These are phyloP conservation scores for Wallacemonas collosoma DNA, from an alignment of 208 protist genomes.

Conservation along the genomic window DNA sequence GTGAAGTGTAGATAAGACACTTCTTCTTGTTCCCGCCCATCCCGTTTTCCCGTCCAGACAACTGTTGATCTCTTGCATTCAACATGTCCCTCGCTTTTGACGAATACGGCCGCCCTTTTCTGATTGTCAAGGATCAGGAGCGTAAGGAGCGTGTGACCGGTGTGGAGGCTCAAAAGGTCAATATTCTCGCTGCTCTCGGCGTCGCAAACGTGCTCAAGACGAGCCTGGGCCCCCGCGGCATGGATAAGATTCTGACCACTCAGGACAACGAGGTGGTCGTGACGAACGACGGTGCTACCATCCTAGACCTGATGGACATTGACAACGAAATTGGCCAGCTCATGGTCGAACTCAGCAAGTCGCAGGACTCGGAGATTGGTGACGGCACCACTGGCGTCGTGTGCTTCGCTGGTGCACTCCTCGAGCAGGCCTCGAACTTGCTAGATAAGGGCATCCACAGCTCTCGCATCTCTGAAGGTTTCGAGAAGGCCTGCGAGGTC, in stretches of 20 bases:
- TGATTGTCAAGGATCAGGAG: slow-evolving; percentile 98
- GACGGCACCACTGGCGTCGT: slow-evolving; percentile 99
- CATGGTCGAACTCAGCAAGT: slow-evolving; percentile 99
- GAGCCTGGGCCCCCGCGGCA: slow-evolving; percentile 97
- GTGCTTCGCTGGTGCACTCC: slow-evolving; percentile 98
- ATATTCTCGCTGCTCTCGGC: slow-evolving; percentile 98
- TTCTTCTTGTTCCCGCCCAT: too few species aligned
- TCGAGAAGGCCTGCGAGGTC: slow-evolving; percentile 97
- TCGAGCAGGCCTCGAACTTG: slow-evolving; percentile 97
- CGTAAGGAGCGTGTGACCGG: slow-evolving; percentile 95
- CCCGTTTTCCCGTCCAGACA: too few species aligned
- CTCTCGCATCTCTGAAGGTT: slow-evolving; percentile 98
- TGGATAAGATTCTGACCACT: slow-evolving; percentile 98
- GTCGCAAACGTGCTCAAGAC: slow-evolving; percentile 97
- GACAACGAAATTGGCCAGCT: slow-evolving; percentile 99
- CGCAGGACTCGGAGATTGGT: slow-evolving; percentile 99
- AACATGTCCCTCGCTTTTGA: slow-evolving; percentile 98
- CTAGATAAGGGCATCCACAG: slow-evolving; percentile 99
- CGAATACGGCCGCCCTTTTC: slow-evolving; percentile 99
- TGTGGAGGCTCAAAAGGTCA: slow-evolving; percentile 98
- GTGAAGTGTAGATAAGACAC: too few species aligned
- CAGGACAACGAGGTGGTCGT: slow-evolving; percentile 99
- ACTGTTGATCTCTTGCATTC: background rate
- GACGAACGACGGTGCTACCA: slow-evolving; percentile 99
- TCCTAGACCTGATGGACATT: slow-evolving; percentile 98